These are phyloP conservation scores for Colletotrichum orbiculare DNA, from an alignment of 2,329 filamentous ascomycete genomes.

Conservation along the genomic window DNA sequence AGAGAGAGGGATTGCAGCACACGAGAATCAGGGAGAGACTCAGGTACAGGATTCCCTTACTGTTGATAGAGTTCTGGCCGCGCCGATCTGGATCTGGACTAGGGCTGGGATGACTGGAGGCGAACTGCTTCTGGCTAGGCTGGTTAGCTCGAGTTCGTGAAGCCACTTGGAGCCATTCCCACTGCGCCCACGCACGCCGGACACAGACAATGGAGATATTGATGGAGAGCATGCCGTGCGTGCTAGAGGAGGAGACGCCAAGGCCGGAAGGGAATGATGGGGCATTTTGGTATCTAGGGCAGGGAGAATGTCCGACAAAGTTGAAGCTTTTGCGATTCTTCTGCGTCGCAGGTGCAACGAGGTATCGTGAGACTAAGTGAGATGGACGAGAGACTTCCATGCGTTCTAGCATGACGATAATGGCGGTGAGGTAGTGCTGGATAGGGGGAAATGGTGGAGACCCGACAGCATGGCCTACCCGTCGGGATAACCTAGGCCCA, in stretches of 20 bases:
- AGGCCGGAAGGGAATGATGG: background rate
- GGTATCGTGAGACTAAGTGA: too few relatives aligned
- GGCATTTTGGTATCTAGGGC: too few relatives aligned
- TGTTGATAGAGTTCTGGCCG: conserved; percentile 37
- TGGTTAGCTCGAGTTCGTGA: conserved; percentile 33
- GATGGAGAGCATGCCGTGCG: too few relatives aligned
- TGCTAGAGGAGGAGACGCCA: too few relatives aligned
- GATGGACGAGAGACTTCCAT: too few relatives aligned
- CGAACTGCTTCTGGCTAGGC: conserved; percentile 32
- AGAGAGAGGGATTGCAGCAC: too few relatives aligned
- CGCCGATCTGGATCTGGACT: conserved; percentile 35
- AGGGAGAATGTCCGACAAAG: background rate
- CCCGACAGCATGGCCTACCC: too few relatives aligned
- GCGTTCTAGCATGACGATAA: too few relatives aligned
- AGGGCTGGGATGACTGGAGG: conserved; percentile 19
- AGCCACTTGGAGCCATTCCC: conserved; percentile 35
- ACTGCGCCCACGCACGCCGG: conserved; percentile 25
- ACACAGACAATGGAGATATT: conserved; percentile 19
- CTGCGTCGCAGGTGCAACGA: too few relatives aligned
- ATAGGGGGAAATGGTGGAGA: too few relatives aligned
- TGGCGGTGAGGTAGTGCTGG: too few relatives aligned
- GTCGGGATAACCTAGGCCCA: too few relatives aligned
- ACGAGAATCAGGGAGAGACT: background rate
- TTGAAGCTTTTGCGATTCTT: background rate
- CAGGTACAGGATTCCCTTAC: conserved; percentile 33